Evolutionary conservation across 2,329 filamentous ascomycete genomes (phyloP).

Genomic region (Tolypocladium nubicola): DNA sequence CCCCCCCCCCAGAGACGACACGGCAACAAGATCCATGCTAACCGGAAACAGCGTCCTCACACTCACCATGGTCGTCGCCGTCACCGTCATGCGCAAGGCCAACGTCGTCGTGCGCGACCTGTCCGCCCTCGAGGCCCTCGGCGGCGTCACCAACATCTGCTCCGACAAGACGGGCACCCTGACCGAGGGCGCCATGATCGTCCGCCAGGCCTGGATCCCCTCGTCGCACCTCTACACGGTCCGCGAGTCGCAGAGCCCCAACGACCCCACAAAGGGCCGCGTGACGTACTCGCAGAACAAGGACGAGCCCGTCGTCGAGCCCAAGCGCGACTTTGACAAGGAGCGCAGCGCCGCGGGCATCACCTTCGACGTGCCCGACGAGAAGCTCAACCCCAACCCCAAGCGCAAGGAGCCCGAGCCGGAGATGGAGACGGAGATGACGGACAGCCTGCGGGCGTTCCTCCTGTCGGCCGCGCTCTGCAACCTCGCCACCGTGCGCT

Average conservation of each 20-base stretch:
- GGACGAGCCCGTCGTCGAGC: constrained; percentile 20
- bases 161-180: constrained; percentile 65
- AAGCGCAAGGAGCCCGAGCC: constrained; percentile 19
- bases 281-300: constrained; percentile 35
- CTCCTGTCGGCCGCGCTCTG: constrained; percentile 50
- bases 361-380: constrained; percentile 52
- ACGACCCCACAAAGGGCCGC: constrained; percentile 47
- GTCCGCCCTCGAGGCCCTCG: constrained; percentile 57
- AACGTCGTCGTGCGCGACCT: constrained; percentile 57
- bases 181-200: constrained; percentile 60
- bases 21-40: not conserved
- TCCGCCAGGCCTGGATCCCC: constrained; percentile 56
- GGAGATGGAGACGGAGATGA: constrained; percentile 33
- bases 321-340: constrained; percentile 44
- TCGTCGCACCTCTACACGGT: constrained; percentile 46
- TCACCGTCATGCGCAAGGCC: constrained; percentile 52
- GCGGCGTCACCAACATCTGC: constrained; percentile 62
- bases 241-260: constrained; percentile 49
- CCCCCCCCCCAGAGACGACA: too few relatives aligned
- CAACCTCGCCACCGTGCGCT: constrained; percentile 51
- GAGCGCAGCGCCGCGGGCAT: constrained; percentile 50
- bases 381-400: constrained; percentile 33
- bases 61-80: constrained; percentile 58
- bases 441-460: constrained; percentile 38
- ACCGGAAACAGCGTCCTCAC: constrained; percentile 43